Base-by-base conservation (phyloP, 106 monocot genomes). In the Cymbidium sinense region DNA sequence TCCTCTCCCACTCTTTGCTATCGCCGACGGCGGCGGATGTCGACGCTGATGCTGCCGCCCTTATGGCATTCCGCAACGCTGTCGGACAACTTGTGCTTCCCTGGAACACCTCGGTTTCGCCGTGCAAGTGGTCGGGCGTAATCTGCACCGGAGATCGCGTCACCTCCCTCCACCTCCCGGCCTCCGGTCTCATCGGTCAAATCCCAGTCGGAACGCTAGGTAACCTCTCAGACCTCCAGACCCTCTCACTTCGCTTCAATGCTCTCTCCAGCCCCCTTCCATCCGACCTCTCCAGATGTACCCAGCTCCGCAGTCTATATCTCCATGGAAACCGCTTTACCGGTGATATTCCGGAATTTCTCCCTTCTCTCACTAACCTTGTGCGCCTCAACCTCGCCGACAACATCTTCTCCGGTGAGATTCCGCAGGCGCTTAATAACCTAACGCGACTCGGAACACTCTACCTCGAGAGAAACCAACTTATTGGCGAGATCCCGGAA, bases 401-500 rank as follows among this genome's bases (percentile, higher is more conserved):
- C 27, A 87, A 87, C 78, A 23, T 18, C 12, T 84, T 87, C 78
- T 78, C 87, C 84, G 83, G 87, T 34, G 29, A 23, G 52, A 84
- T 87, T 23, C 80, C 82, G 43, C 50, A 13, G 11, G 52, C 27
- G n/a, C 34, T 88, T 50, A 76, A 81, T 75, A 83, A 81, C 31
- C 78, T 88, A 25, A 83, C 80, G 8, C 65, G 85, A 0, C 54
- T 88, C 39, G 62, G 51, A 1, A 85, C 83, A 10, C 85, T 88
- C 17, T 83, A 83, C 64, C 75, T 88, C 18, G 81, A 88, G 30
- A 28, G 25, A 1, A 88, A 88, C 83, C 19, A 34, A 7, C 75
- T 88, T 58, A 76, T 79, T 61, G 88, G 88, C 41, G 35, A 79
- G 78, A 83, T 93, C 58, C 89, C 89, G 78, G 76, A 74, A 21